Evolutionary conservation across 768 basidiomycete genomes (phyloP).

Genomic region (Clitopilus hobsonii): DNA sequence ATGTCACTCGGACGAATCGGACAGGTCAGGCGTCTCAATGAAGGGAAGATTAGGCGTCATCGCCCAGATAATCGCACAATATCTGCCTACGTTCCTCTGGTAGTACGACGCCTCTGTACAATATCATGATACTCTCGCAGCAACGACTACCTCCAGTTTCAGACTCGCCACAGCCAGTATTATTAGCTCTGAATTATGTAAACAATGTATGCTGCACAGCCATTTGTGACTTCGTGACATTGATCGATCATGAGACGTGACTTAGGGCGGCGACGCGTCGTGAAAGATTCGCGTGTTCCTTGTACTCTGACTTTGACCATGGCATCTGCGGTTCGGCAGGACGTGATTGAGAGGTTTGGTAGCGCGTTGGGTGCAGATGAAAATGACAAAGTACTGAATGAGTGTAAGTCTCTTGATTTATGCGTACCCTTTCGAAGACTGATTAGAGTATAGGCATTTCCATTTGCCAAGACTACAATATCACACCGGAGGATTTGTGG

Average conservation of each 20-base stretch:
- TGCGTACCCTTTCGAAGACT: background rate
- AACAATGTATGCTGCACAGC: background rate
- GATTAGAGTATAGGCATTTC: conserved; percentile 44
- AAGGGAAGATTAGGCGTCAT: background rate
- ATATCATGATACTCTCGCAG: background rate
- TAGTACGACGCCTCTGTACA: background rate
- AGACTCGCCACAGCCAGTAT: conserved; percentile 7
- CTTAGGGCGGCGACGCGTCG: conserved; percentile 5
- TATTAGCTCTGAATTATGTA: background rate
- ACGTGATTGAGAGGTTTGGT: conserved; percentile 22
- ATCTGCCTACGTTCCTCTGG: no score
- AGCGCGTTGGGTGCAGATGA: conserved; percentile 24
- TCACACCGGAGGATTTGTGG: conserved; percentile 46
- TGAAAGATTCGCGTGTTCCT: conserved; percentile 1
- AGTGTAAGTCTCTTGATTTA: conserved; percentile 38
- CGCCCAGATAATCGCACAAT: background rate
- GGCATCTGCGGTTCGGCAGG: conserved; percentile 14
- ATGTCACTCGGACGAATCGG: background rate
- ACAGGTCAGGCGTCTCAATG: background rate
- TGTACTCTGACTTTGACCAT: conserved; percentile 8
- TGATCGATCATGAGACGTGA: background rate
- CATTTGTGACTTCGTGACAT: no score
- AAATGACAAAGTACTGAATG: conserved; percentile 35
- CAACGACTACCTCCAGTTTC: conserved; percentile 8
- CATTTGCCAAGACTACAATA: conserved; percentile 60